Base-by-base conservation (phyloP, 2,329 filamentous ascomycete species). In the Diaporthe citriasiana region DNA sequence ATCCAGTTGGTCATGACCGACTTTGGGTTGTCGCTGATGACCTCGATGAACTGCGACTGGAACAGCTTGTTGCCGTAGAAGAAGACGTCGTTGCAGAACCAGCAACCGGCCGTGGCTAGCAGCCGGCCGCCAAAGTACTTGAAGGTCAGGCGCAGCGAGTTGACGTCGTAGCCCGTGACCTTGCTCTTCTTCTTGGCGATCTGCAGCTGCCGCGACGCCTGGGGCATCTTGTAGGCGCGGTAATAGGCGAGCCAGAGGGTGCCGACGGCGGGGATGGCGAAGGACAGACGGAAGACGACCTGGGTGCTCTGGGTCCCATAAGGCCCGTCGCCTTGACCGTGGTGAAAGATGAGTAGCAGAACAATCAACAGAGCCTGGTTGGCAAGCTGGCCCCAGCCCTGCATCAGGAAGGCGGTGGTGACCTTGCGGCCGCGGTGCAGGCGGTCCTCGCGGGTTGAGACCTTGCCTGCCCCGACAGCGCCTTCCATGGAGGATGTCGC, bases 1-100 rank as follows among this genome's bases (percentile, higher is more conserved):
- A 94, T 87, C 96, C 96, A 98, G 75, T 89, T 92, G 45, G 92
- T 92, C 90, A 98, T 93, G 82, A 98, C 90, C 10, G 93, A 95
- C 47, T 87, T 84, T 76, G 91, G 89, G 77, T 89, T 84, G 70
- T 91, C 88, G 71, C 92, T 93, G 78, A 98, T 92, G 81, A 97
- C 93, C 42, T 86, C 87, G 85, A 98, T 98, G 85, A 98, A 98
- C 82, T 96, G 90, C 76, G 90, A 90, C 85, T 98, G 95, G 90
- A 98, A 98, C 71, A 98, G 92, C 89, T 98, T 98, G 92, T 98
- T 98, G 79, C 96, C 96, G 87, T 98, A 98, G 88, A 98, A 98
- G 89, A 98, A 98, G 78, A 98, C 93, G 81, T 98, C 96, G 84
- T 98, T 98, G 86, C 93, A 94, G 84, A 96, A 98, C 96, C 96